Evolutionary conservation across 306 rosid genomes (phyloP).

Genomic region (Trifolium subterraneum): DNA sequence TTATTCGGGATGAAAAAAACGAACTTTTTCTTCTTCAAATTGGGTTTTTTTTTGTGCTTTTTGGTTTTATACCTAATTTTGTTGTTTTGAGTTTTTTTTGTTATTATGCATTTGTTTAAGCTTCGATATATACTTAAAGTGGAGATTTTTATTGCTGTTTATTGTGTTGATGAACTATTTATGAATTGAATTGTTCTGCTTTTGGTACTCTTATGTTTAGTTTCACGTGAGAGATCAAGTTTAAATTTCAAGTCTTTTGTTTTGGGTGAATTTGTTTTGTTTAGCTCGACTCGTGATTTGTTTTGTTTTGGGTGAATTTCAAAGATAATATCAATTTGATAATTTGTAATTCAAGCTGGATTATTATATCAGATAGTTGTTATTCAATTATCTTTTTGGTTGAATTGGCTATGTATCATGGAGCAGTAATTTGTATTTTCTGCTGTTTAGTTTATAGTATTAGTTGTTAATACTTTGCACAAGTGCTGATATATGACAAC

Average conservation of each 20-base stretch:
- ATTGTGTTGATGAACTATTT: neutral
- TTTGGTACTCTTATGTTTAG: neutral
- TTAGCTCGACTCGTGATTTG: conserved; percentile 24
- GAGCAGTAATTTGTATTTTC: conserved; percentile 15
- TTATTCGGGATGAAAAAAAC: neutral
- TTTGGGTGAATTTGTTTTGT: neutral
- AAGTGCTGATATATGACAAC: neutral
- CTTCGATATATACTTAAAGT: neutral
- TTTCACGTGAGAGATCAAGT: conserved; percentile 3
- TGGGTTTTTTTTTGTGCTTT: neutral
- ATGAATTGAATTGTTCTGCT: neutral
- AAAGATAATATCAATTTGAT: neutral
- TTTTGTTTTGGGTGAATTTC: neutral
- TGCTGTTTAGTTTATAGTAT: neutral
- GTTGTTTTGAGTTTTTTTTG: neutral
- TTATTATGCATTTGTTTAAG: conserved; percentile 15
- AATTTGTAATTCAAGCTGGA: neutral
- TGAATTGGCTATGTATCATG: neutral
- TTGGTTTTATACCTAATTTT: conserved; percentile 7
- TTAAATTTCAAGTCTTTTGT: neutral
- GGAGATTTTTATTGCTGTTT: conserved; percentile 16
- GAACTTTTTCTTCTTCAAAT: conserved; percentile 11
- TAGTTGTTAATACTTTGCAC: neutral
- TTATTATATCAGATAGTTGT: neutral
- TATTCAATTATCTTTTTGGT: conserved; percentile 2